Base-by-base conservation (phyloP, 352 stramenopile species). In the Globisporangium acanthophoron region DNA sequence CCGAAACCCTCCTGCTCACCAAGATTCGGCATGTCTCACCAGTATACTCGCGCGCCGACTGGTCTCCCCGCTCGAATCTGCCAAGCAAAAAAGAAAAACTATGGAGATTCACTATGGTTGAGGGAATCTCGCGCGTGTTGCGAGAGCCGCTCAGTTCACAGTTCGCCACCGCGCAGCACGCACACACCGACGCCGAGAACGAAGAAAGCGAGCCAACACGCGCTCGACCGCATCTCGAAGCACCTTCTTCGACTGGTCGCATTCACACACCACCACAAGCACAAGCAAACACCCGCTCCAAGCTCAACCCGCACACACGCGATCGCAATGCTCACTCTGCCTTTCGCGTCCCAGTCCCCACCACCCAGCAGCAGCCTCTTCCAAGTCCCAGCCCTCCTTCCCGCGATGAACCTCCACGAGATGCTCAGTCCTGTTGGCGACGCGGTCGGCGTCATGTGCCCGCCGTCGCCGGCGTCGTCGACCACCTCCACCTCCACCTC, bases 391-490 rank as follows among this genome's bases (percentile, higher is more conserved):
- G 55, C 31, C 60, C 48, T 52, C 57, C 18, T 50, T 33, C 1
- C 33, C 8, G 5, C 35, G 31, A 85, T 85, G 74, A 80, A 85
- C 54, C 61, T 85, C 43, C 66, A 69, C 52, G 72, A 76, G 56
- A 66, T 85, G 37, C 64, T 85, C 35, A 71, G 65, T 24, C 43
- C 33, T 1, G 37, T 41, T 12, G 37, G 1, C 37, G 37, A 41
- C n/a, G 59, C 58, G 62, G 44, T 48, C 41, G 47, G 29, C 12
- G n/a, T 20, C 13, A 21, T 15, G 50, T 82, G 71, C 46, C 74
- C 74, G 16, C 53, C 65, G 27, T 81, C 74, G 18, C 58, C 72
- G 13, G 65, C 74, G 11, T 58, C 54, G n/a, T 86, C 76, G 16
- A 59, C 59, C 5, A 67, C 20, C 5, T 47, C 41, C 37, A 18